These are phyloP conservation scores for Helenozyma baotianmanensis DNA, from an alignment of 805 yeast species.

Conservation along the genomic window DNA sequence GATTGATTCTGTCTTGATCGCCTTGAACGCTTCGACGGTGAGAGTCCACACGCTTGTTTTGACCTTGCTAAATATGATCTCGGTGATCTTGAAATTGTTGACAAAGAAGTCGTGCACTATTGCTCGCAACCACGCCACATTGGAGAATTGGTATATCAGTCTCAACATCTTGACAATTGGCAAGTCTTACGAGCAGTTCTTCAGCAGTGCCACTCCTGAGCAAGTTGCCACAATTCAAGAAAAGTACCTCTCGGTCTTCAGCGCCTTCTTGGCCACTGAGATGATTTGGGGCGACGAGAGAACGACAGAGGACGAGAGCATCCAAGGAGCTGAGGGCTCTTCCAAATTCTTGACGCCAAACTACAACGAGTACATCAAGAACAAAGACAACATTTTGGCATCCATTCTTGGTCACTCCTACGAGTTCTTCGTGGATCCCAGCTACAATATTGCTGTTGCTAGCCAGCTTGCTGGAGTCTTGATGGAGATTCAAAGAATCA, in stretches of 20 bases:
- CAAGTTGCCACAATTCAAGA: slow-evolving; percentile 32
- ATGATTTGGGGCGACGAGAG: slow-evolving; percentile 11
- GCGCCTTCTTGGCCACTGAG: slow-evolving; percentile 31
- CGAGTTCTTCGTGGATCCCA: slow-evolving; percentile 25
- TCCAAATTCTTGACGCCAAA: slow-evolving; percentile 33
- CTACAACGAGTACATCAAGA: slow-evolving; percentile 37
- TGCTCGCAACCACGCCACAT: slow-evolving; percentile 39
- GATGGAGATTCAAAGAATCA: slow-evolving; percentile 20
- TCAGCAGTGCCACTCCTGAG: slow-evolving; percentile 9
- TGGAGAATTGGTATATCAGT: slow-evolving; percentile 42
- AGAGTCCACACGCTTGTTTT: slow-evolving; percentile 18
- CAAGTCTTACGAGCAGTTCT: slow-evolving; percentile 8
- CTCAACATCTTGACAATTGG: slow-evolving; percentile 27
- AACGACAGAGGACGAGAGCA: slow-evolving; percentile 4
- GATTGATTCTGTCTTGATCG: slow-evolving; percentile 25
- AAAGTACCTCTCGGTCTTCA: slow-evolving; percentile 36
- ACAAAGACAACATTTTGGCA: slow-evolving; percentile 37
- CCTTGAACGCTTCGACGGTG: slow-evolving; percentile 7
- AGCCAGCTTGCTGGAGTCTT: slow-evolving; percentile 21
- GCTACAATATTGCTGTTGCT: slow-evolving; percentile 5
- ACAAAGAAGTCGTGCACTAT: slow-evolving; percentile 32
- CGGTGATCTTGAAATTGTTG: slow-evolving; percentile 27
- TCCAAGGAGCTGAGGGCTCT: slow-evolving; percentile 7
- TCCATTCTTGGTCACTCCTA: slow-evolving; percentile 35
- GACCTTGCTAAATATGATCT: slow-evolving; percentile 29